Percentiles rank a stretch among this genome's conserved stretches.
Conservation (phyloP, 768 basidiomycete species). For the Lactarius akahatsu region DNA sequence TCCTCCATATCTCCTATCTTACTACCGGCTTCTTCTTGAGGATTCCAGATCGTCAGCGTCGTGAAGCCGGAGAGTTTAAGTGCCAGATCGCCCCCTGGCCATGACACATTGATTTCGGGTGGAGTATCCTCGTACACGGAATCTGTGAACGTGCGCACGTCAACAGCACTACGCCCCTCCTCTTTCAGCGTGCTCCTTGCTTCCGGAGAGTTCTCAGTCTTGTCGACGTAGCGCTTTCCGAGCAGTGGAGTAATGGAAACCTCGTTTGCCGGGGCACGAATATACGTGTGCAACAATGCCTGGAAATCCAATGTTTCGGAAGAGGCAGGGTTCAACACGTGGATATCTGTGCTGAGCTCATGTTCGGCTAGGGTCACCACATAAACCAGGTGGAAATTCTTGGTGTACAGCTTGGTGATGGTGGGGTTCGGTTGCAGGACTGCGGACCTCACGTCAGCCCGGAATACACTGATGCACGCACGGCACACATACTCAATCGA, state of each 20-base stretch:
- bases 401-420: slow-evolving; percentile 59
- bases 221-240: slow-evolving; percentile 72
- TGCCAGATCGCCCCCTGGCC: slow-evolving; percentile 56
- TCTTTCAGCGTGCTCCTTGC: slow-evolving; percentile 49
- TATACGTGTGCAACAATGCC: slow-evolving; percentile 89
- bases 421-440: slow-evolving; percentile 62
- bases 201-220: slow-evolving; percentile 62
- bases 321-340: slow-evolving; percentile 64
- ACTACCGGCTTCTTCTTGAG: slow-evolving; percentile 62
- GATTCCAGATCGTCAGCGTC: slow-evolving; percentile 96
- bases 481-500: slow-evolving; percentile 58
- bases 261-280: slow-evolving; percentile 59
- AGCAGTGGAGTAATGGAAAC: slow-evolving; percentile 65
- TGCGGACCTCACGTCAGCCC: slow-evolving; percentile 32
- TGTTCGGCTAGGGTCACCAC: slow-evolving; percentile 76
- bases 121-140: slow-evolving; percentile 71
- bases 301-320: slow-evolving; percentile 75
- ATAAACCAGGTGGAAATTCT: slow-evolving; percentile 71
- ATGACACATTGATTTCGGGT: slow-evolving; percentile 54
- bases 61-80: slow-evolving; percentile 58
- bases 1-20: slow-evolving; percentile 89
- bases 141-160: slow-evolving; percentile 68
- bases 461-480: neutral
- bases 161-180: slow-evolving; percentile 62
- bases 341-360: slow-evolving; percentile 74